Conservation (phyloP, 2,329 filamentous ascomycete species). For the Arthrinium phaeospermum region DNA sequence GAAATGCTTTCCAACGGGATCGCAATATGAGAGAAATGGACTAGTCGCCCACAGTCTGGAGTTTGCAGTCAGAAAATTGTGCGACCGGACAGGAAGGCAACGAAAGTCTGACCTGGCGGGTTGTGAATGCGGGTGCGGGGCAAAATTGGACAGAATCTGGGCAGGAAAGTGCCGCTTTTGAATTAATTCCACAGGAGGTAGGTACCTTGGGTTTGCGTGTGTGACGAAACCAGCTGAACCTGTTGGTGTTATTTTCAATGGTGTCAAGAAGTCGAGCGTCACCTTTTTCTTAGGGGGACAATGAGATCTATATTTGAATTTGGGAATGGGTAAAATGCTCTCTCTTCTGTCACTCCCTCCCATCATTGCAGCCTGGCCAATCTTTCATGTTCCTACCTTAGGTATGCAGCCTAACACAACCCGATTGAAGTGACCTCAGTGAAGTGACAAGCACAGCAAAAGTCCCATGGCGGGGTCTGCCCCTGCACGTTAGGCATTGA, state of each 20-base stretch:
- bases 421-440: no score
- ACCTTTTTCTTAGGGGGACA: background rate
- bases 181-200: background rate
- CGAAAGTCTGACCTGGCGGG: conserved; percentile 8
- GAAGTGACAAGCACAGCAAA: background rate
- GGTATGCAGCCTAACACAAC: background rate
- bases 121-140: conserved; percentile 17
- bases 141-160: conserved; percentile 17
- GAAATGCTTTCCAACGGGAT: background rate
- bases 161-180: background rate
- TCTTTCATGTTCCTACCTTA: background rate
- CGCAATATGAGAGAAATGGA: background rate
- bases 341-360: background rate
- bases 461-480: conserved; percentile 4
- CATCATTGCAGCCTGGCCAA: conserved; percentile 5
- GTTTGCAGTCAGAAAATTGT: conserved; percentile 16
- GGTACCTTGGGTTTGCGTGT: background rate
- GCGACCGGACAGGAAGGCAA: conserved; percentile 9
- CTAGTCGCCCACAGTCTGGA: background rate
- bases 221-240: background rate
- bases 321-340: background rate
- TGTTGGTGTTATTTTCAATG: background rate
- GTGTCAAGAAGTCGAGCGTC: no score
- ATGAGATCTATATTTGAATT: background rate
- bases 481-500: conserved; percentile 9